phyloP scores from a whole-genome alignment of 1,284 basidiomycete genomes.

The Leccinum solheimii region DNA sequence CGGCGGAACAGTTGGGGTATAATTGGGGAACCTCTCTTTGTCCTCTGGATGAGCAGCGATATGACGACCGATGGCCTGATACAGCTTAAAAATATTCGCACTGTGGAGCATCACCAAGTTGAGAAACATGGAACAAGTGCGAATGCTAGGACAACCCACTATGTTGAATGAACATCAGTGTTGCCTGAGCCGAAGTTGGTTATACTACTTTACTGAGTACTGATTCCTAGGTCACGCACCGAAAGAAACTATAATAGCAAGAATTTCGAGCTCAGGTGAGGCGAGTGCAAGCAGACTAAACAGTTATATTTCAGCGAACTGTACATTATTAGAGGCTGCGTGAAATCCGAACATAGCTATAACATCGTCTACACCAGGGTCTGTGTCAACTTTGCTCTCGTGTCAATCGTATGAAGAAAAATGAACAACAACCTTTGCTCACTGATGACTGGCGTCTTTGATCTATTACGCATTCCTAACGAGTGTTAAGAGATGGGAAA shows the following conservation, averaged over 20 bases:
- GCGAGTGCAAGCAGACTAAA: slow-evolving; percentile 66
- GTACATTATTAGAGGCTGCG: slow-evolving; percentile 3
- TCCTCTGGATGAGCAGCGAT: slow-evolving; percentile 60
- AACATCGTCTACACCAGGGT: slow-evolving; percentile 92
- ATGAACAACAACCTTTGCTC: slow-evolving; percentile 25
- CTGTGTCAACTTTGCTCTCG: slow-evolving; percentile 63
- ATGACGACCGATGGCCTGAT: slow-evolving; percentile 69
- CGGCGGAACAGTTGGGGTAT: slow-evolving; percentile 48
- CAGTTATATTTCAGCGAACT: slow-evolving; percentile 13
- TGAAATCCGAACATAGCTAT: slow-evolving; percentile 57
- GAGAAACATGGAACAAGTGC: not conserved
- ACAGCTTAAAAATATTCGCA: slow-evolving; percentile 77
- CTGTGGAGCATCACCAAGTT: slow-evolving; percentile 39
- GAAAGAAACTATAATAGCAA: slow-evolving; percentile 77
- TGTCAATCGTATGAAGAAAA: slow-evolving; percentile 4
- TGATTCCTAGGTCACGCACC: slow-evolving; percentile 46
- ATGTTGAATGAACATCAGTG: slow-evolving; percentile 61
- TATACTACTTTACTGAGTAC: not conserved
- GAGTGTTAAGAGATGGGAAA: not conserved
- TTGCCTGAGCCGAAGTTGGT: slow-evolving; percentile 51
- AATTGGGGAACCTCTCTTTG: slow-evolving; percentile 60
- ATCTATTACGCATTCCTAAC: not conserved
- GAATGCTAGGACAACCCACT: slow-evolving; percentile 42
- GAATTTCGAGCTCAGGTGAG: slow-evolving; percentile 75
- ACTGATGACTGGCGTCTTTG: slow-evolving; percentile 58